Evolutionary conservation across 495 filamentous ascomycete species (phyloP).

Genomic region (Aspergillus asperescens): DNA sequence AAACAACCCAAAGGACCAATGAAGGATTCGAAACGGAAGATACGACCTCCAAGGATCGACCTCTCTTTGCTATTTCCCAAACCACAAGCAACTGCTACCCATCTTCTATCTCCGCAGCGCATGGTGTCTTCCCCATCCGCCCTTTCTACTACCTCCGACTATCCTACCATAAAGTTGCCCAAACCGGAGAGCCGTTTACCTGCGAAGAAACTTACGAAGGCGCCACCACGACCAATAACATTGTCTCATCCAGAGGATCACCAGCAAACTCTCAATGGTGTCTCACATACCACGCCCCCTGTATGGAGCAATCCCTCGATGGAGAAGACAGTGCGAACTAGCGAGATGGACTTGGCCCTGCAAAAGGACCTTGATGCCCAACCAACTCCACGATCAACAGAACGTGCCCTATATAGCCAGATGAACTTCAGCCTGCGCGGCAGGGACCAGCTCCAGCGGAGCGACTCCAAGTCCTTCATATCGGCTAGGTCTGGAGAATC

Average conservation of each 20-base stretch:
- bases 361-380: constrained; percentile 29
- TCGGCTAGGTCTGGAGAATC: constrained; percentile 7
- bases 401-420: constrained; percentile 4
- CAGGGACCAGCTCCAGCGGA: constrained; percentile 23
- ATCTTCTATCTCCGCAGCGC: constrained; percentile 42
- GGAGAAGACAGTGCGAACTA: constrained; percentile 33
- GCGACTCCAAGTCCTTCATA: constrained; percentile 19
- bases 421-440: constrained; percentile 16
- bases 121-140: constrained; percentile 43
- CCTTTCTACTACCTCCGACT: constrained; percentile 30
- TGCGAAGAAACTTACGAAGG: constrained; percentile 26
- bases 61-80: constrained; percentile 46
- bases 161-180: constrained; percentile 6
- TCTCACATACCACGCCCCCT: constrained; percentile 19
- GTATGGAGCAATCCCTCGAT: constrained; percentile 29
- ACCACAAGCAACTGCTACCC: constrained; percentile 28
- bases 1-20: constrained; percentile 21
- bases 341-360: constrained; percentile 37
- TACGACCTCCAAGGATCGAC: constrained; percentile 40
- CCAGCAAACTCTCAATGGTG: constrained; percentile 1
- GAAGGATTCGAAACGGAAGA: constrained; percentile 39
- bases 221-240: constrained; percentile 18
- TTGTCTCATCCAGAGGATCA: not conserved
- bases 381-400: constrained; percentile 7
- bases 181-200: constrained; percentile 14